These are phyloP conservation scores for Coprinopsis marcescibilis DNA, from an alignment of 768 basidiomycete genomes.

Conservation along the genomic window DNA sequence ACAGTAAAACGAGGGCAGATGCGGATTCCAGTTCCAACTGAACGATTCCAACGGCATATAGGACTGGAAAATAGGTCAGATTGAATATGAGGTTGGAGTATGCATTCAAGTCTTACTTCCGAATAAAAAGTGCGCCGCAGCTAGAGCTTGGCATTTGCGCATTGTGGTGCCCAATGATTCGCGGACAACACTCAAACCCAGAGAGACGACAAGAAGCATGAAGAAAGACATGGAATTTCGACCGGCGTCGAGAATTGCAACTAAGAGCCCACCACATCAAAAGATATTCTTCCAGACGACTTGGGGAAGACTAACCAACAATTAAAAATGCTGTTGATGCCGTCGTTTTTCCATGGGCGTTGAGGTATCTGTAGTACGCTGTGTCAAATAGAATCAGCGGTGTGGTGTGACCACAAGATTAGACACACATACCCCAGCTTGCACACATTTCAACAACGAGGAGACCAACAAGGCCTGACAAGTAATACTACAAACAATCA, in stretches of 20 bases:
- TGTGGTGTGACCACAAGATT: constrained; percentile 9
- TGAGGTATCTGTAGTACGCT: constrained; percentile 95
- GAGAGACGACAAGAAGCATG: constrained; percentile 85
- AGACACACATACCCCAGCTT: constrained; percentile 61
- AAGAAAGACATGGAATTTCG: constrained; percentile 94
- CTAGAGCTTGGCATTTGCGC: constrained; percentile 76
- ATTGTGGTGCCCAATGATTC: constrained; percentile 84
- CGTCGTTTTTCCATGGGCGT: constrained; percentile 71
- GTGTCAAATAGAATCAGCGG: too few species aligned
- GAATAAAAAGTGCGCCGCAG: constrained; percentile 85
- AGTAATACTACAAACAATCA: constrained; percentile 62
- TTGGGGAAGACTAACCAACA: constrained; percentile 78
- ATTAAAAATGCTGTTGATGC: constrained; percentile 88
- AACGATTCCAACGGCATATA: constrained; percentile 94
- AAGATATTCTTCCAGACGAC: neutral
- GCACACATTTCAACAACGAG: constrained; percentile 93
- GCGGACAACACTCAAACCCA: constrained; percentile 88
- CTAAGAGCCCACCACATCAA: constrained; percentile 30
- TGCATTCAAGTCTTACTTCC: constrained; percentile 62
- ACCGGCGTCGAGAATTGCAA: constrained; percentile 92
- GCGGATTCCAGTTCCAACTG: constrained; percentile 89
- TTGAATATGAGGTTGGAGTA: neutral
- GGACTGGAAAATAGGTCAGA: constrained; percentile 37
- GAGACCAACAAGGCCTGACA: constrained; percentile 82
- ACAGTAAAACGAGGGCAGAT: constrained; percentile 72